These are phyloP conservation scores for Fraxinus paxiana DNA, from an alignment of 305 asterid genomes.

Conservation along the genomic window DNA sequence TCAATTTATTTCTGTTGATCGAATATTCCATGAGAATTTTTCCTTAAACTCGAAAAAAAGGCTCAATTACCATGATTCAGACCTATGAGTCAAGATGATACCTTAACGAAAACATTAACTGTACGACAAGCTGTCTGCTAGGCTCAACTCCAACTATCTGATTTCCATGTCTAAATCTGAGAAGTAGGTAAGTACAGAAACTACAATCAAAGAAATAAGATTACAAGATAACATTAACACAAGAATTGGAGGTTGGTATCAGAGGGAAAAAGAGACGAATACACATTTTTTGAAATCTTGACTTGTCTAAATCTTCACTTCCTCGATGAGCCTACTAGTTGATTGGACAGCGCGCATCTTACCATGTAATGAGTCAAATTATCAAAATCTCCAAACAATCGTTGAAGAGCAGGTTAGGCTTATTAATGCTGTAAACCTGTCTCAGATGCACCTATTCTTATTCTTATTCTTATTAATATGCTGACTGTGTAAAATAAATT, in stretches of 20 bases:
- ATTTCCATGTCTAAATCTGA: not conserved
- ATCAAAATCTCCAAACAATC: not conserved
- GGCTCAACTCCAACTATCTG: not conserved
- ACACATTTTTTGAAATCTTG: not conserved
- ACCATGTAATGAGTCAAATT: not conserved
- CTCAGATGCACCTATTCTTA: slow-evolving; percentile 1
- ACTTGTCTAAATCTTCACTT: not conserved
- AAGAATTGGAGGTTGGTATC: not conserved
- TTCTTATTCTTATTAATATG: slow-evolving; percentile 16
- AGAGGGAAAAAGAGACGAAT: not conserved
- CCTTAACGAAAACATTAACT: not conserved
- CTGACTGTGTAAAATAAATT: not conserved
- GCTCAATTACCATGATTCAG: not conserved
- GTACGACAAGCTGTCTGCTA: not conserved
- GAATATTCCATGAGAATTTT: not conserved
- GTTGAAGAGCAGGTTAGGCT: not conserved
- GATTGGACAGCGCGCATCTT: not conserved
- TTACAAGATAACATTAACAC: not conserved
- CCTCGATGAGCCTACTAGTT: not conserved
- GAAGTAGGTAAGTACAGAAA: not conserved
- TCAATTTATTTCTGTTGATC: not conserved
- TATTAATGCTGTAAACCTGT: slow-evolving; percentile 20
- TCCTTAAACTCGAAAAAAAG: not conserved
- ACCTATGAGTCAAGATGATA: not conserved
- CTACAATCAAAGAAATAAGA: not conserved